These are phyloP conservation scores for Serendipita indica DNA, from an alignment of 768 basidiomycete species.

Conservation along the genomic window DNA sequence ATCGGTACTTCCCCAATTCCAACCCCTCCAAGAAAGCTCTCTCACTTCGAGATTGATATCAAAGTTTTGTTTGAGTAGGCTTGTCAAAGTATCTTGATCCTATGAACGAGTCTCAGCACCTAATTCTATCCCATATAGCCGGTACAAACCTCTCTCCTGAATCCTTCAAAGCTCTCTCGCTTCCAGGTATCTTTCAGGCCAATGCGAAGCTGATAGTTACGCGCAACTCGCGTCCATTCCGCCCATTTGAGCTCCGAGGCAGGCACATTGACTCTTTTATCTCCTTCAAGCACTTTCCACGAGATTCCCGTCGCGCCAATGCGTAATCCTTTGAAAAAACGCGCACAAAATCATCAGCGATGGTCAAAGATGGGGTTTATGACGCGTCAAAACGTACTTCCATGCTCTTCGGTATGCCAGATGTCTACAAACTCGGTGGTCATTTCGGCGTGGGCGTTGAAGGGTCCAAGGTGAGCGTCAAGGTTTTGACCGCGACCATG, in stretches of 20 bases:
- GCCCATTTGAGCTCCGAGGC: slow-evolving; percentile 71
- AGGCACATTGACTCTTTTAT: slow-evolving; percentile 45
- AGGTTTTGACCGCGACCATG: background rate
- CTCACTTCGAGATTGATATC: slow-evolving; percentile 67
- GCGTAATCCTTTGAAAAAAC: slow-evolving; percentile 34
- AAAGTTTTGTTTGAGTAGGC: slow-evolving; percentile 76
- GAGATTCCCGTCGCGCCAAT: slow-evolving; percentile 83
- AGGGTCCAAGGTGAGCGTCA: background rate
- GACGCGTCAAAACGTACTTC: background rate
- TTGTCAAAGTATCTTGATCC: slow-evolving; percentile 82
- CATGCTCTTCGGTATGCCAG: slow-evolving; percentile 4
- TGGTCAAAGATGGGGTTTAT: background rate
- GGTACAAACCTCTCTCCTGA: slow-evolving; percentile 62
- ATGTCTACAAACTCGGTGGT: slow-evolving; percentile 4
- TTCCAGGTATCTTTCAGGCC: slow-evolving; percentile 56
- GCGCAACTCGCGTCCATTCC: slow-evolving; percentile 83
- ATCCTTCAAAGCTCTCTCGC: slow-evolving; percentile 84
- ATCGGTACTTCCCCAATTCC: slow-evolving; percentile 97
- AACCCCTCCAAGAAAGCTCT: slow-evolving; percentile 83
- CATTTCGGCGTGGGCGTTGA: background rate
- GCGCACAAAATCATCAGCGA: background rate
- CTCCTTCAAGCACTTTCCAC: slow-evolving; percentile 57
- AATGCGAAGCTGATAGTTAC: slow-evolving; percentile 79
- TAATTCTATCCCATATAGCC: slow-evolving; percentile 5
- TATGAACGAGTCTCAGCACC: slow-evolving; percentile 21